phyloP scores from a whole-genome alignment of 257 asterid genomes.

The Vinca minor region DNA sequence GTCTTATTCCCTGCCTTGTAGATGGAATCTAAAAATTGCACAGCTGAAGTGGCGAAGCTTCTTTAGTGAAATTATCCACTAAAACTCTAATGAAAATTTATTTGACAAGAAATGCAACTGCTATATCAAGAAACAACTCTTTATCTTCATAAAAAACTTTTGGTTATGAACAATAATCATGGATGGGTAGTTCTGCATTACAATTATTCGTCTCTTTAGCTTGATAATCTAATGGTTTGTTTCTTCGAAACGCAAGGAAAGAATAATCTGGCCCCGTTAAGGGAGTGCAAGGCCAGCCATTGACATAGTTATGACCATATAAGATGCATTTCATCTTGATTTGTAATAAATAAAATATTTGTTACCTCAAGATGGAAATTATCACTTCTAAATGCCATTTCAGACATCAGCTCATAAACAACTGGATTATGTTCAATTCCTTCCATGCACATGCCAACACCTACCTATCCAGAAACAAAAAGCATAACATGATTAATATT shows the following conservation, averaged over 20 bases:
- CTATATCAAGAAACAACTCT: neutral
- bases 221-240: neutral
- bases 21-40: neutral
- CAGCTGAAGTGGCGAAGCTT: neutral
- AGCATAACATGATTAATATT: neutral
- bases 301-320: neutral
- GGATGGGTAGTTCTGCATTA: neutral
- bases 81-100: neutral
- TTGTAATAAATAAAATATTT: neutral
- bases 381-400: slow-evolving; percentile 81
- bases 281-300: neutral
- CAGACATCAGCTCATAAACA: slow-evolving; percentile 90
- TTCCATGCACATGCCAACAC: slow-evolving; percentile 99
- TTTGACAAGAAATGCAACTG: neutral
- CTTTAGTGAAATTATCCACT: neutral
- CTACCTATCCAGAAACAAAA: slow-evolving; percentile 45
- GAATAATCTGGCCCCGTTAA: neutral
- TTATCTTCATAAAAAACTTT: neutral
- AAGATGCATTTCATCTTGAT: neutral
- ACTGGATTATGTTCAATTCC: slow-evolving; percentile 97
- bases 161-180: neutral
- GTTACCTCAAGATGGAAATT: slow-evolving; percentile 57
- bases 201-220: neutral
- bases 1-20: neutral
- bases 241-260: neutral